Conservation (phyloP, 257 asterid genomes). For the Datura wrightii region DNA sequence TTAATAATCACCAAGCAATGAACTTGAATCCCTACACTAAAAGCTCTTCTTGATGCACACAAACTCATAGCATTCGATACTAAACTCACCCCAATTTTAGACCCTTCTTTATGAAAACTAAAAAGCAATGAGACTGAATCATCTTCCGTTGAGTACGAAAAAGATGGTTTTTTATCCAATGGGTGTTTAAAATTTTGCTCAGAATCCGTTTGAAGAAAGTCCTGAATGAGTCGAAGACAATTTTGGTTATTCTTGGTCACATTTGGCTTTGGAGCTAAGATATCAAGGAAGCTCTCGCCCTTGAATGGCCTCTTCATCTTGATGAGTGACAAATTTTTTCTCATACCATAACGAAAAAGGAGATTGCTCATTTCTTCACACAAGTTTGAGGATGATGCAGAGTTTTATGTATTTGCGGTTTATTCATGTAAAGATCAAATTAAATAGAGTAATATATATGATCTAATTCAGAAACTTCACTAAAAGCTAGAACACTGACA, state of each 20-base stretch:
- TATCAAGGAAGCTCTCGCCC: slow-evolving; percentile 33
- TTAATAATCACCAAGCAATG: slow-evolving; percentile 40
- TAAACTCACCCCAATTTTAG: slow-evolving; percentile 31
- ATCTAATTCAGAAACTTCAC: too few relatives aligned
- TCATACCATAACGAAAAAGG: background rate
- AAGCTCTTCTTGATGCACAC: slow-evolving; percentile 37
- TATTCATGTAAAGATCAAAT: background rate
- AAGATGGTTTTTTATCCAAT: background rate
- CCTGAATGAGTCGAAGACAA: slow-evolving; percentile 43
- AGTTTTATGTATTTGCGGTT: background rate
- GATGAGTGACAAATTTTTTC: background rate
- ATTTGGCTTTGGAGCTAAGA: slow-evolving; percentile 42
- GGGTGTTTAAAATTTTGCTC: slow-evolving; percentile 28
- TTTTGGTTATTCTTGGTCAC: slow-evolving; percentile 23
- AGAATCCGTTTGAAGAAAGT: slow-evolving; percentile 39
- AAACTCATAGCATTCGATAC: slow-evolving; percentile 45
- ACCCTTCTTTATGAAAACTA: slow-evolving; percentile 38
- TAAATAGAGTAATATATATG: too few relatives aligned
- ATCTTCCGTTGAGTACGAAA: slow-evolving; percentile 12
- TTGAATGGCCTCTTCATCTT: slow-evolving; percentile 19
- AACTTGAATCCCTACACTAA: slow-evolving; percentile 39
- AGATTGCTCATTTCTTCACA: background rate
- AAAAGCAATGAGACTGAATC: slow-evolving; percentile 34
- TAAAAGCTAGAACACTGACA: too few relatives aligned
- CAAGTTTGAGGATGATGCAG: background rate